Conservation (phyloP, 2,329 filamentous ascomycete species). For the Fusarium paranaense region DNA sequence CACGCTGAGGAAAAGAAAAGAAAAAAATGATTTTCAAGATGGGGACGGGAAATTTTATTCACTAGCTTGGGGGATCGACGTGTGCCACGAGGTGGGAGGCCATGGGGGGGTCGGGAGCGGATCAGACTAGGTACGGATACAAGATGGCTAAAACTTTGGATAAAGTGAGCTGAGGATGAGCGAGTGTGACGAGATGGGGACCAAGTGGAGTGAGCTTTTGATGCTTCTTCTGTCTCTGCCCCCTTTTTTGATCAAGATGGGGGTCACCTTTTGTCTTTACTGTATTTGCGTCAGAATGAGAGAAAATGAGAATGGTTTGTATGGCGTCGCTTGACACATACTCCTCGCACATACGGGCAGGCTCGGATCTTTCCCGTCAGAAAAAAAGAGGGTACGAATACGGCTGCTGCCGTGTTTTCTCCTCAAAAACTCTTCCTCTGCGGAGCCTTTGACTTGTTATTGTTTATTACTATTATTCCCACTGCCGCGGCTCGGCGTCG, state of each 20-base stretch:
- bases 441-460: not conserved
- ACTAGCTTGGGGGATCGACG: constrained; percentile 4
- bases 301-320: not conserved
- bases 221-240: not conserved
- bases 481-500: not conserved
- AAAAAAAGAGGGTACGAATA: not conserved
- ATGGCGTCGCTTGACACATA: not conserved
- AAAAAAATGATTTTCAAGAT: not conserved
- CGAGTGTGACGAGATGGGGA: not conserved
- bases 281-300: not conserved
- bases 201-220: not conserved
- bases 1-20: not conserved
- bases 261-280: not conserved
- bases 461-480: not conserved
- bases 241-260: not conserved
- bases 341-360: not conserved
- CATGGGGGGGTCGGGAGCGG: not conserved
- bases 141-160: not conserved
- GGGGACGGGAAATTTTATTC: not conserved
- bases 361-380: not conserved
- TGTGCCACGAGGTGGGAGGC: constrained; percentile 3
- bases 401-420: not conserved
- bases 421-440: not conserved
- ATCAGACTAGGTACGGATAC: not conserved
- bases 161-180: not conserved